Percentiles rank a stretch among this genome's conserved stretches.
These are phyloP conservation scores for Panicum virgatum DNA, from an alignment of 202 grass and related monocot genomes.

Conservation along the genomic window DNA sequence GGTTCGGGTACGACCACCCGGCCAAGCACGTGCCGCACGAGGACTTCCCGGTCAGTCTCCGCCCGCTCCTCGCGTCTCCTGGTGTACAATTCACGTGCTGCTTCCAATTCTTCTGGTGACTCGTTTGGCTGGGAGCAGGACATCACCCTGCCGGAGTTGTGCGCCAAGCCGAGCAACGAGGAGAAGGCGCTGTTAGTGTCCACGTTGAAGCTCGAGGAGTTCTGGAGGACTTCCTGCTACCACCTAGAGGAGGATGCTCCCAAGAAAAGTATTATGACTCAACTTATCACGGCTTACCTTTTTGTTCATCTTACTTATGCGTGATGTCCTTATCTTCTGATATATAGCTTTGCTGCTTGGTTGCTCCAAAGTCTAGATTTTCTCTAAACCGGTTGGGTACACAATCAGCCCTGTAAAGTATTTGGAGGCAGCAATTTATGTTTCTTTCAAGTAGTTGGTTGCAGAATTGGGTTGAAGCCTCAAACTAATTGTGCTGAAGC, in stretches of 20 bases:
- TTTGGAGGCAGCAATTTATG: neutral
- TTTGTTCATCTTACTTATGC: neutral
- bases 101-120: neutral
- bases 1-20: conserved; percentile 1
- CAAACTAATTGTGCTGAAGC: neutral
- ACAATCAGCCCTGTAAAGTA: neutral
- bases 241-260: conserved; percentile 59
- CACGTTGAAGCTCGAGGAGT: conserved; percentile 57
- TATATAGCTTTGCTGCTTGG: neutral
- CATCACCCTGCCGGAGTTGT: conserved; percentile 50
- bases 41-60: conserved; percentile 60
- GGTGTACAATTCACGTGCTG: neutral
- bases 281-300: neutral
- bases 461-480: neutral
- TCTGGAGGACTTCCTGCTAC: conserved; percentile 76
- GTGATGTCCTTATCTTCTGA: neutral
- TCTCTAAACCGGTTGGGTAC: neutral
- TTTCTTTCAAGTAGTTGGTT: conserved; percentile 7
- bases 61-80: neutral
- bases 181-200: conserved; percentile 29
- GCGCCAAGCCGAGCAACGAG: conserved; percentile 36
- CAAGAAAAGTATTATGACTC: conserved; percentile 61
- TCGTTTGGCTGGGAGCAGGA: conserved; percentile 46
- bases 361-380: neutral
- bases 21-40: conserved; percentile 57